Evolutionary conservation across 2,329 filamentous ascomycete species (phyloP).

Genomic region (Verticillium zaregamsianum): DNA sequence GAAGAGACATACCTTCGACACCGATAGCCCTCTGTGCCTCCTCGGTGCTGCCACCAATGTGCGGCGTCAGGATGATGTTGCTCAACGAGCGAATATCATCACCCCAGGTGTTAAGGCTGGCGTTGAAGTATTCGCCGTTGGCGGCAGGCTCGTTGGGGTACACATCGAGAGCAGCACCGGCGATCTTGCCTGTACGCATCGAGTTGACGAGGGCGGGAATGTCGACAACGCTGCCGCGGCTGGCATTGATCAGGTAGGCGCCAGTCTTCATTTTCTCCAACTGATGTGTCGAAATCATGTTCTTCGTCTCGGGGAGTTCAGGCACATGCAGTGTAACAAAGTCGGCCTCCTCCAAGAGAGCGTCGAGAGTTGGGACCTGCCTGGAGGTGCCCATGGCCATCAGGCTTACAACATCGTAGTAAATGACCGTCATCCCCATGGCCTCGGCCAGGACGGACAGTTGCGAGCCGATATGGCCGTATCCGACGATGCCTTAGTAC

Average conservation of each 20-base stretch:
- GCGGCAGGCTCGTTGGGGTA: slow-evolving; percentile 90
- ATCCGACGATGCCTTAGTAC: slow-evolving; percentile 75
- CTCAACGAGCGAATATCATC: slow-evolving; percentile 79
- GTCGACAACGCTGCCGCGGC: slow-evolving; percentile 88
- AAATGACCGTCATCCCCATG: slow-evolving; percentile 98
- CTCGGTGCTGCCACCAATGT: slow-evolving; percentile 96
- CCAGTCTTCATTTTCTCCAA: slow-evolving; percentile 88
- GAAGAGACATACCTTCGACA: slow-evolving; percentile 58
- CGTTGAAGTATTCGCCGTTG: slow-evolving; percentile 94
- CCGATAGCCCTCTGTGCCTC: slow-evolving; percentile 96
- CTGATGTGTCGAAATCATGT: slow-evolving; percentile 79
- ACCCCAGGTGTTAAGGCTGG: slow-evolving; percentile 75
- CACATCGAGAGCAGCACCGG: slow-evolving; percentile 92
- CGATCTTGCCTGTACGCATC: slow-evolving; percentile 80
- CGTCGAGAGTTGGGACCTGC: slow-evolving; percentile 75
- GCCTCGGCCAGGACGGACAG: slow-evolving; percentile 92
- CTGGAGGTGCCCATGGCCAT: slow-evolving; percentile 89
- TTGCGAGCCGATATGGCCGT: slow-evolving; percentile 96
- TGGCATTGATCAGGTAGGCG: slow-evolving; percentile 93
- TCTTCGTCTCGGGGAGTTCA: slow-evolving; percentile 85
- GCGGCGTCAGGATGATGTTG: slow-evolving; percentile 93
- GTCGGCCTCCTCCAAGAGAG: slow-evolving; percentile 74
- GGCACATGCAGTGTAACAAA: slow-evolving; percentile 95
- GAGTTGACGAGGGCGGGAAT: slow-evolving; percentile 88
- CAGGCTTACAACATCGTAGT: slow-evolving; percentile 90